Base-by-base conservation (phyloP, 2,329 filamentous ascomycete genomes). In the Fusarium subglutinans region DNA sequence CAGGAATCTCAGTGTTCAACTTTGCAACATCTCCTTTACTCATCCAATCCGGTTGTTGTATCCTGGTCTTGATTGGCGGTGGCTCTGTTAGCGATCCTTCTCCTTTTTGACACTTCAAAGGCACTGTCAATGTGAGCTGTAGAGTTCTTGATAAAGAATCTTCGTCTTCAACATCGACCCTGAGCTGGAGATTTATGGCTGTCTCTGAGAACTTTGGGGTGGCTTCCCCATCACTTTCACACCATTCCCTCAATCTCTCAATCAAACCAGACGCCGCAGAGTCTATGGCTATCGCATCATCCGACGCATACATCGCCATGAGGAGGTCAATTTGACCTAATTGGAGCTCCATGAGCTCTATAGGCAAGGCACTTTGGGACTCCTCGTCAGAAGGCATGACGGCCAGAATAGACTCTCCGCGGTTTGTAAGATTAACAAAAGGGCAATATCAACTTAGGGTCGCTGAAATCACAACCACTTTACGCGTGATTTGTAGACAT, bases 41-140 rank as follows among this genome's bases (percentile, higher is more conserved):
- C 80, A 89, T 83, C 87, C 87, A 89, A 0, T 79, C 75, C 2
- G 87, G 86, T 50, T 89, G 87, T 12, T 85, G 85, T 15, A 88
- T 75, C 8, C 84, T 82, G 14, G 84, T 80, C n/a, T 76, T 81
- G 6, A 84, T 78, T 8, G 80, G 76, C 3, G 87, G 86, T 3
- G 86, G 78, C 20, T 87, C 84, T 0, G 74, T 63, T 6, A 18
- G 14, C 3, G 33, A 20, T 5, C 33, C 28, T 4, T 51, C 59
- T 2, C 59, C 55, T 24, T 7, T 58, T 35, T 71, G 50, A 18
- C 65, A 66, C 10, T 68, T 50, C 22, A 86, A 63, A 1, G 84
- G 84, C 2, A 85, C 70, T 0, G 75, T 74, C 26, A 86, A 73
- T 26, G 80, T 81, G 26, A 86, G 78, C 37, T 82, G 77, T 11